phyloP scores from a whole-genome alignment of 192 early-diverging fungal species.

The Dimargaris verticillata region DNA sequence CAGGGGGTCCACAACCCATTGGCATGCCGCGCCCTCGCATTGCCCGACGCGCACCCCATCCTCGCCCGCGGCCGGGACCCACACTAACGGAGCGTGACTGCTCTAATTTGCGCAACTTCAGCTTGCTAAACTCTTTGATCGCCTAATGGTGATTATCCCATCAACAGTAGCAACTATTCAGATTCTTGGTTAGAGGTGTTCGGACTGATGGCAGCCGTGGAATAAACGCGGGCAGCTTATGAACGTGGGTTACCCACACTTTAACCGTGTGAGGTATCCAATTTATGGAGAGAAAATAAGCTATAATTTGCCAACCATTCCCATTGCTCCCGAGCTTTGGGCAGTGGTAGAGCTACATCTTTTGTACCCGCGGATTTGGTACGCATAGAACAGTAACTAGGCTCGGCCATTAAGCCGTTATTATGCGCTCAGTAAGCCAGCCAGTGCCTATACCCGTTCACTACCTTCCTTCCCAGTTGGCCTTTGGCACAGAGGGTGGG shows the following conservation, averaged over 20 bases:
- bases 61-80: constrained; percentile 32
- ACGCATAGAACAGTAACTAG: too few relatives aligned
- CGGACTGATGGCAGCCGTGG: neutral
- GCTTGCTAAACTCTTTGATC: constrained; percentile 87
- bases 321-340: neutral
- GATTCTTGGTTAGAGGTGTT: neutral
- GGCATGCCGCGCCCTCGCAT: constrained; percentile 33
- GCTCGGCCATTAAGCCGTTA: too few relatives aligned
- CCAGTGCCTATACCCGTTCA: too few relatives aligned
- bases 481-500: too few relatives aligned
- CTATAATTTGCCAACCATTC: neutral
- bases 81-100: constrained; percentile 25
- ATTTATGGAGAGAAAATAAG: neutral
- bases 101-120: constrained; percentile 55
- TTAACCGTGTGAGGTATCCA: neutral
- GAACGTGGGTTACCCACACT: neutral
- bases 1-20: constrained; percentile 13
- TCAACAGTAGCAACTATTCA: neutral
- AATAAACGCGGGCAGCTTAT: neutral
- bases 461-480: too few relatives aligned
- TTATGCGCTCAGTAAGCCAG: too few relatives aligned
- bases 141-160: constrained; percentile 30
- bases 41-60: too few relatives aligned
- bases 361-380: too few relatives aligned
- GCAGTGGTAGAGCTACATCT: too few relatives aligned